Evolutionary conservation across 345 rosid genomes (phyloP).

Genomic region (Ricinus communis): DNA sequence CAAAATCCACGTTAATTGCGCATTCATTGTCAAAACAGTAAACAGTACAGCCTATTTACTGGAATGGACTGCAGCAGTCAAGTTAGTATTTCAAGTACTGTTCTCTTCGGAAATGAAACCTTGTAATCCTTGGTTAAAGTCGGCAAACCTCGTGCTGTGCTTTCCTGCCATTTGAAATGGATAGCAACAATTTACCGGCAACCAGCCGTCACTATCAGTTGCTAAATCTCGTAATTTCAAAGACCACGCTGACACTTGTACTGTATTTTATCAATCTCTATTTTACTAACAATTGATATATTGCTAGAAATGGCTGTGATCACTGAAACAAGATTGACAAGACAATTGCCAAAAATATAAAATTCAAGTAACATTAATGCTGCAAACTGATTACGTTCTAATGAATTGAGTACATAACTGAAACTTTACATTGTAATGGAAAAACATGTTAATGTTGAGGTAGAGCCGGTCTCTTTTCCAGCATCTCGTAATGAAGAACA

Average conservation of each 20-base stretch:
- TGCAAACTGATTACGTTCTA: slow-evolving; percentile 34
- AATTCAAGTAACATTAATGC: slow-evolving; percentile 26
- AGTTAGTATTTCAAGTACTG: not conserved
- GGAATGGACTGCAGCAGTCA: too few relatives aligned
- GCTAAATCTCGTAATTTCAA: not conserved
- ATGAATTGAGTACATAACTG: slow-evolving; percentile 31
- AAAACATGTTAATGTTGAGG: slow-evolving; percentile 66
- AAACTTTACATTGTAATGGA: slow-evolving; percentile 60
- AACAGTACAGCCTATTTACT: too few relatives aligned
- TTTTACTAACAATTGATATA: not conserved
- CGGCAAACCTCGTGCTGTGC: not conserved
- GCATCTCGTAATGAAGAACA: slow-evolving; percentile 65
- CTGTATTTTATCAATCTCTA: not conserved
- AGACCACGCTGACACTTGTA: not conserved
- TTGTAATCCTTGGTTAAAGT: not conserved
- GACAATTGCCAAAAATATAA: slow-evolving; percentile 18
- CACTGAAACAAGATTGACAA: slow-evolving; percentile 1
- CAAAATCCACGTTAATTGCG: not conserved
- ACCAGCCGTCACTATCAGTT: not conserved
- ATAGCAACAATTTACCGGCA: not conserved
- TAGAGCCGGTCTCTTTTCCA: slow-evolving; percentile 90
- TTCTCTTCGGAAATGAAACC: not conserved
- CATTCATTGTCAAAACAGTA: too few relatives aligned
- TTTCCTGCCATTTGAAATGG: not conserved
- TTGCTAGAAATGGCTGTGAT: slow-evolving; percentile 5